Percentiles rank a stretch among this genome's conserved stretches.
Conservation (phyloP, 169 alveolate genomes). For the Babesia bovis region DNA sequence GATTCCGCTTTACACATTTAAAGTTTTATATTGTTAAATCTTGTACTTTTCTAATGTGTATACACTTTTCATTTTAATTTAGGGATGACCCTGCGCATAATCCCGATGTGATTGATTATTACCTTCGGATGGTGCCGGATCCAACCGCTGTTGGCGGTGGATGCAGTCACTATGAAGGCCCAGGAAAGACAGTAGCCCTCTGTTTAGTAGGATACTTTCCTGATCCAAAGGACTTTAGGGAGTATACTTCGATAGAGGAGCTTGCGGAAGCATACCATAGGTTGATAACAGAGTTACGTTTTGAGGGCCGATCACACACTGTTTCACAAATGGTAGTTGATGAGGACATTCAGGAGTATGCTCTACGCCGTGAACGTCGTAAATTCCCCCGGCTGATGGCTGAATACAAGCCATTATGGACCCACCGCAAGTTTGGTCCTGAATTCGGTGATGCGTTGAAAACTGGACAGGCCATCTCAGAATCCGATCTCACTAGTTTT, state of each 20-base stretch:
- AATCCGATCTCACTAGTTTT: constrained; percentile 38
- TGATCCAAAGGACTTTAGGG: constrained; percentile 29
- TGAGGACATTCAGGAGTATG: constrained; percentile 62
- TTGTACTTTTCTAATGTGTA: too few relatives aligned
- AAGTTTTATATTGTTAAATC: neutral
- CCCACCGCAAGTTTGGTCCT: constrained; percentile 74
- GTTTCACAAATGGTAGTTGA: constrained; percentile 63
- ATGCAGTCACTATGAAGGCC: constrained; percentile 51
- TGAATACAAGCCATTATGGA: constrained; percentile 76
- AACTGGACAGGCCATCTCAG: constrained; percentile 44
- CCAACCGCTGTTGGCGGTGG: constrained; percentile 42
- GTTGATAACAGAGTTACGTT: constrained; percentile 72
- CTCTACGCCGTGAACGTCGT: constrained; percentile 62
- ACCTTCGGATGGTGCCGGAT: constrained; percentile 29
- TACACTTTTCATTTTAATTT: neutral
- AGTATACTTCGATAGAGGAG: constrained; percentile 70
- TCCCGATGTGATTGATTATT: constrained; percentile 61
- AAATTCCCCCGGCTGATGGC: constrained; percentile 73
- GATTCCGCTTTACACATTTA: constrained; percentile 7
- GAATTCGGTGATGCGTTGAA: constrained; percentile 79
- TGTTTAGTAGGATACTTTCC: constrained; percentile 53
- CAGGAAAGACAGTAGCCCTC: constrained; percentile 51
- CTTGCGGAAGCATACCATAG: constrained; percentile 80
- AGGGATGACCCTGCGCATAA: constrained; percentile 42
- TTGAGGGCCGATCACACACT: constrained; percentile 73